These are phyloP conservation scores for Scheffersomyces coipomensis DNA, from an alignment of 805 yeast genomes.

Conservation along the genomic window DNA sequence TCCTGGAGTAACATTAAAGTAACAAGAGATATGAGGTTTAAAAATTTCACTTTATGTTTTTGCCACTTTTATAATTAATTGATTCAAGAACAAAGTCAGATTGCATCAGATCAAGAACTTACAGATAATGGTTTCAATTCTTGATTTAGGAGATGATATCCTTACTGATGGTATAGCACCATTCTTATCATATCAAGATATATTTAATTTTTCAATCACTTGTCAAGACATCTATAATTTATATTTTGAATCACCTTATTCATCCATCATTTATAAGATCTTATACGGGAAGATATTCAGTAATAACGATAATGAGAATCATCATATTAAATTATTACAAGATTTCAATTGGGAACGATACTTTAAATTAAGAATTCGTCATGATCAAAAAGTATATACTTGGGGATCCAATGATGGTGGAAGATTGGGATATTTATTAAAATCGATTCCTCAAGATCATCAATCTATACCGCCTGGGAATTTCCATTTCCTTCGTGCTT, in stretches of 20 bases:
- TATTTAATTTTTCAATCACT: slow-evolving; percentile 37
- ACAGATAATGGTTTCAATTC: too few relatives aligned
- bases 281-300: slow-evolving; percentile 46
- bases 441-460: slow-evolving; percentile 21
- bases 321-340: slow-evolving; percentile 33
- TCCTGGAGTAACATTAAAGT: too few relatives aligned
- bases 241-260: slow-evolving; percentile 27
- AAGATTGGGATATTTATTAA: slow-evolving; percentile 44
- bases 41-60: too few relatives aligned
- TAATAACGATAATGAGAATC: slow-evolving; percentile 32
- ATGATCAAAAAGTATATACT: slow-evolving; percentile 39
- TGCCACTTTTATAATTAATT: too few relatives aligned
- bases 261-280: slow-evolving; percentile 20
- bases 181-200: slow-evolving; percentile 35
- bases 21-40: too few relatives aligned
- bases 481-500: slow-evolving; percentile 3
- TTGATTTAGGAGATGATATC: slow-evolving; percentile 41
- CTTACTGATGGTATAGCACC: slow-evolving; percentile 32
- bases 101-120: too few relatives aligned
- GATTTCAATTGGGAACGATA: slow-evolving; percentile 51
- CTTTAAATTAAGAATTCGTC: slow-evolving; percentile 35
- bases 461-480: slow-evolving; percentile 5
- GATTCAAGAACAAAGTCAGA: too few relatives aligned
- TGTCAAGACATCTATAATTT: slow-evolving; percentile 33
- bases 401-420: slow-evolving; percentile 51